Percentiles rank a stretch among this genome's conserved stretches.
Evolutionary conservation across 352 stramenopile species (phyloP).

Genomic region (Globisporangium emineosum): DNA sequence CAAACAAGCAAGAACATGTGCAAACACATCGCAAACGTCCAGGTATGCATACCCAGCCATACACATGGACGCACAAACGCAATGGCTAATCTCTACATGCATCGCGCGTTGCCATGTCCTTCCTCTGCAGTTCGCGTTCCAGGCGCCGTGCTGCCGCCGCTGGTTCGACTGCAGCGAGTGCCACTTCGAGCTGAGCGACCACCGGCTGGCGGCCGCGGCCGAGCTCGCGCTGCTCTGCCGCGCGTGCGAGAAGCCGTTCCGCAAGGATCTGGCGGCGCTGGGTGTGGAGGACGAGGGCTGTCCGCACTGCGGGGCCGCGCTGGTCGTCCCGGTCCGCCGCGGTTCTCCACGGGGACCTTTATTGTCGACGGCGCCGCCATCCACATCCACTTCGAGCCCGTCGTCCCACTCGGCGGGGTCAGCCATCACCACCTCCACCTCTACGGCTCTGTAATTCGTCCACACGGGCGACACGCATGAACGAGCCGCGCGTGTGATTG

Average conservation of each 20-base stretch:
- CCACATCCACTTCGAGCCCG: neutral
- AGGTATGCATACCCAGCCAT: conserved; percentile 19
- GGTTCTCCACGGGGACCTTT: neutral
- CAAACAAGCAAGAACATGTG: conserved; percentile 25
- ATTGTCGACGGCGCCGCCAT: neutral
- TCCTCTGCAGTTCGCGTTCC: conserved; percentile 53
- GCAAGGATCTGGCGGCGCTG: conserved; percentile 55
- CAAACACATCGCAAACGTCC: conserved; percentile 38
- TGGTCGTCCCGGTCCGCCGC: conserved; percentile 29
- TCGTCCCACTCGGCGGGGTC: neutral
- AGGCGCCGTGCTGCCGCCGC: conserved; percentile 59
- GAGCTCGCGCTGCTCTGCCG: conserved; percentile 73
- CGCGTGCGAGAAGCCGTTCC: conserved; percentile 58
- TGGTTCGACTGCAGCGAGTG: conserved; percentile 83
- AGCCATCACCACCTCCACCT: neutral
- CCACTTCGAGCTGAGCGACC: conserved; percentile 64
- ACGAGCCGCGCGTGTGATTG: neutral
- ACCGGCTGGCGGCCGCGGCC: conserved; percentile 33
- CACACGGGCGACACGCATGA: neutral
- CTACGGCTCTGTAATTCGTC: neutral
- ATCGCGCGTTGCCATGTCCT: too few relatives aligned
- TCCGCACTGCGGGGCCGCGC: conserved; percentile 52
- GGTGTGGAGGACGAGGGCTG: conserved; percentile 54
- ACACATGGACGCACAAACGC: too few relatives aligned
- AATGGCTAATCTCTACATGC: too few relatives aligned